Evolutionary conservation across 2,329 filamentous ascomycete genomes (phyloP).

Genomic region (Pezicula carpinea): DNA sequence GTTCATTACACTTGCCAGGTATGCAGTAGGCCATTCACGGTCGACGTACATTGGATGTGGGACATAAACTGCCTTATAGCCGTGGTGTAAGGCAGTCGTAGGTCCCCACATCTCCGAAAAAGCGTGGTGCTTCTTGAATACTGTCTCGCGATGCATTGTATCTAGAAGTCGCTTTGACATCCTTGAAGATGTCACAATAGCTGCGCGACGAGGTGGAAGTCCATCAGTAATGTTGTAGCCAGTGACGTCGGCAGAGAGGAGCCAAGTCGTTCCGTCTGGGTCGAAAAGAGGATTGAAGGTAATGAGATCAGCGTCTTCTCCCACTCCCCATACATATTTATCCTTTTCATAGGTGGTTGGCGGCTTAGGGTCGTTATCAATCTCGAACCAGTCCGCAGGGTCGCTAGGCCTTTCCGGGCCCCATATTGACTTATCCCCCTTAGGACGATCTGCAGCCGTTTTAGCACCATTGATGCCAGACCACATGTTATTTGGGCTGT

Average conservation of each 20-base stretch:
- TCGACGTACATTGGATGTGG: constrained; percentile 88
- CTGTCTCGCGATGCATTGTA: constrained; percentile 88
- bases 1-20: constrained; percentile 77
- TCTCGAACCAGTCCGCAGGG: constrained; percentile 66
- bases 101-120: constrained; percentile 97
- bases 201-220: constrained; percentile 69
- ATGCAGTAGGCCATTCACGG: constrained; percentile 76
- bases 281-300: constrained; percentile 91
- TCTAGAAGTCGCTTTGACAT: constrained; percentile 75
- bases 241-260: constrained; percentile 76
- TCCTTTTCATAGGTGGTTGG: constrained; percentile 73
- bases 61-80: constrained; percentile 85
- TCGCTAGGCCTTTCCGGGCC: constrained; percentile 70
- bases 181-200: constrained; percentile 83
- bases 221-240: constrained; percentile 67
- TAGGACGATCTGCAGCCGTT: constrained; percentile 22
- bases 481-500: constrained; percentile 65
- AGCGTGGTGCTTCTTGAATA: constrained; percentile 79
- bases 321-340: constrained; percentile 80
- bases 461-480: constrained; percentile 38
- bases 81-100: constrained; percentile 83
- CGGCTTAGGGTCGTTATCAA: constrained; percentile 68
- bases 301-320: constrained; percentile 87
- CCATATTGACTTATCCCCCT: constrained; percentile 69
- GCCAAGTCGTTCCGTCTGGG: constrained; percentile 81